Evolutionary conservation across 345 rosid genomes (phyloP).

Genomic region (Pseudoturritis turrita): DNA sequence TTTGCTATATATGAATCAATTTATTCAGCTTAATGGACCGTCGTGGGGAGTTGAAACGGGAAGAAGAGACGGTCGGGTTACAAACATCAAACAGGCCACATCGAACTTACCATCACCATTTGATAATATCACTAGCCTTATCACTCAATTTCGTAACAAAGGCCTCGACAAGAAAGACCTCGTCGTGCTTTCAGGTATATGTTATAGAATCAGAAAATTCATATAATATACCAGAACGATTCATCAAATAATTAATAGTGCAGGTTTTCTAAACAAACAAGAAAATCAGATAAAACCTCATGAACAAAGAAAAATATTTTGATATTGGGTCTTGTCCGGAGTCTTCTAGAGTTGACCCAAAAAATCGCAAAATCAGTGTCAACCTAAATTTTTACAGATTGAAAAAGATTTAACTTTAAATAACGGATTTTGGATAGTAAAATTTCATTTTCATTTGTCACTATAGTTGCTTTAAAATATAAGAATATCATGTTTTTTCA

Average conservation of each 20-base stretch:
- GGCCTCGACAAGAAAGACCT: slow-evolving; percentile 53
- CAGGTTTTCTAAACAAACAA: too few species aligned
- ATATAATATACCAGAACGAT: too few species aligned
- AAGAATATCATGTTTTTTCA: too few species aligned
- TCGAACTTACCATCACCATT: slow-evolving; percentile 35
- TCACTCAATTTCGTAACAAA: slow-evolving; percentile 18
- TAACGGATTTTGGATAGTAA: too few species aligned
- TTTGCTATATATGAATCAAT: neutral
- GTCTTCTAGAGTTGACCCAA: neutral
- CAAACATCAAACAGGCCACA: slow-evolving; percentile 31
- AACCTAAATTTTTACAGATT: too few species aligned
- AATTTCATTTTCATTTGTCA: too few species aligned
- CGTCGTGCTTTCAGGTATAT: slow-evolving; percentile 58
- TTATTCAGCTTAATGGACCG: slow-evolving; percentile 36
- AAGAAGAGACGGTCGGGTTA: slow-evolving; percentile 59
- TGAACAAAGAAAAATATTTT: neutral
- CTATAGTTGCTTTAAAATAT: too few species aligned
- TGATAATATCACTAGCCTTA: slow-evolving; percentile 36
- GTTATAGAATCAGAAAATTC: too few species aligned
- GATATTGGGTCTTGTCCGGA: neutral
- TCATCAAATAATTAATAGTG: neutral
- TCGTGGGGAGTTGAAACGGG: slow-evolving; percentile 58
- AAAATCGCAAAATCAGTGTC: neutral
- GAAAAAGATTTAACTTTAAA: too few species aligned
- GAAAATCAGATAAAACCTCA: neutral